Base-by-base conservation (phyloP, 2,329 filamentous ascomycete genomes). In the Massarina eburnea region DNA sequence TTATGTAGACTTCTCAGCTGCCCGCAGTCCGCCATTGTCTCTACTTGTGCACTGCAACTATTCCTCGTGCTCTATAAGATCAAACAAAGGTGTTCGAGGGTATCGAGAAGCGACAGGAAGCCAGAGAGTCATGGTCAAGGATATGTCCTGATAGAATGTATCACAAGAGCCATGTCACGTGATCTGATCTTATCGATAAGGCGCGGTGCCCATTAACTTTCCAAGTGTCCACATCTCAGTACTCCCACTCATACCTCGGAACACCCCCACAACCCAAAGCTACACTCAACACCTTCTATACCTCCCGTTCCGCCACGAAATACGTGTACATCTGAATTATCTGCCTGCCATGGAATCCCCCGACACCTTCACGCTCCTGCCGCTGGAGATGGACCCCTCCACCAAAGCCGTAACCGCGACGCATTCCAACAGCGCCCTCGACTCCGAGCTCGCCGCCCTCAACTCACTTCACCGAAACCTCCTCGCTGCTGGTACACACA, bases 321-420 rank as follows among this genome's bases (percentile, higher is more conserved):
- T 21, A 27, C 36, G 3, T 27, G 27, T 2, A 3, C 18, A 14
- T 8, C 27, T 6, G 6, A 30, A 33, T 30, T 12, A 10, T n/a
- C 32, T 22, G 8, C 9, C 17, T 45, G 55, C 10, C 42, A 71
- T 71, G 68, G 68, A 71, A 50, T 58, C 64, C 7, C 52, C 53
- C 14, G 84, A 88, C 50, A 84, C 84, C 59, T 97, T 92, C 80
- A 88, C 84, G 58, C 83, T 90, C 61, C 84, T 95, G 66, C 88
- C 90, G 29, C 78, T 99, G 42, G 77, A 82, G 52, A 81, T 97
- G 71, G 88, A 96, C 76, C 82, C 89, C n/a, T 71, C 83, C 57
- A 86, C 86, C 64, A 95, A 96, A 76, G 77, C 84, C 59, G 79
- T 97, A 66, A 76, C 78, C 41, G 60, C 67, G 40, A 58, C 76